Percentiles rank a stretch among this genome's conserved stretches.
These are phyloP conservation scores for Chytriomyces sp. DNA, from an alignment of 192 early-diverging fungal species.

Conservation along the genomic window DNA sequence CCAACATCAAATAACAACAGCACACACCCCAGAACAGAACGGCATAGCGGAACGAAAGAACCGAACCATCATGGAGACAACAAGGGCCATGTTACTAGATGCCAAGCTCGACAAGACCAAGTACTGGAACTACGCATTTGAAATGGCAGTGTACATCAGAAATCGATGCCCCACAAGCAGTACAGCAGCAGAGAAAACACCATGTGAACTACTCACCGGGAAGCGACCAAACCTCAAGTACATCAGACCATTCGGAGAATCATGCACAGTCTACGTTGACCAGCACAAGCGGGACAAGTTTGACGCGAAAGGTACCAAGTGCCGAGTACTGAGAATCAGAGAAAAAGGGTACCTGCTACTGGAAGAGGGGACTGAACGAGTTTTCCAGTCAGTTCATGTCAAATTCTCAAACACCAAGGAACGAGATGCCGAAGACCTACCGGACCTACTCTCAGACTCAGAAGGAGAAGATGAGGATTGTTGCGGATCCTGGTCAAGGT, in stretches of 20 bases:
- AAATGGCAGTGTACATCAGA: neutral
- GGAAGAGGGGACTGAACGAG: no score
- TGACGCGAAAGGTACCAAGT: neutral
- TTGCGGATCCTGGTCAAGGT: no score
- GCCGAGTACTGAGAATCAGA: neutral
- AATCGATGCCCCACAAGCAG: neutral
- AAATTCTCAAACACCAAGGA: no score
- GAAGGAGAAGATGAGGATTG: no score
- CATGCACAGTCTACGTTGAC: neutral
- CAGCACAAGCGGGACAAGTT: slow-evolving; percentile 4
- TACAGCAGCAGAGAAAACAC: neutral
- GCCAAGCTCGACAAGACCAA: no score
- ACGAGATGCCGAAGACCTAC: no score
- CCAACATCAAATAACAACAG: neutral
- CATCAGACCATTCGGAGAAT: neutral
- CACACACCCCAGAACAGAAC: slow-evolving; percentile 6
- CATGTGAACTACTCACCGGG: neutral
- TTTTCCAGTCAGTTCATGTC: no score
- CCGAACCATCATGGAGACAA: neutral
- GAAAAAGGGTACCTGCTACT: neutral
- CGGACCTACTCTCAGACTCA: no score
- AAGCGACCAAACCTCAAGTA: neutral
- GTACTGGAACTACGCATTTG: no score
- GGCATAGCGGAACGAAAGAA: neutral
- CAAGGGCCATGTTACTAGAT: neutral